Evolutionary conservation across 768 basidiomycete genomes (phyloP).

Genomic region (Pleurotus djamor): DNA sequence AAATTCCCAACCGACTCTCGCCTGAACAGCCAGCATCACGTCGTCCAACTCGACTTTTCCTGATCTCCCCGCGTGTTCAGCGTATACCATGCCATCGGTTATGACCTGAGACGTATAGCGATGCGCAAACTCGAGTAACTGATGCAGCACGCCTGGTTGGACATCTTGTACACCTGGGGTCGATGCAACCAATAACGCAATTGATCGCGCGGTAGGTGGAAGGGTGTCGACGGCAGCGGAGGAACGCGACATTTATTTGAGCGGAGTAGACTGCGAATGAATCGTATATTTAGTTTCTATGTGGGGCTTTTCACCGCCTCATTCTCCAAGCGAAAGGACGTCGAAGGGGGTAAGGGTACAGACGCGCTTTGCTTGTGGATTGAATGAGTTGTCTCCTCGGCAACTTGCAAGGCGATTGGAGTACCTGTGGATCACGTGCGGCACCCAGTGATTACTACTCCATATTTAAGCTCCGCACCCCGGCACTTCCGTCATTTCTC

Average conservation of each 20-base stretch:
- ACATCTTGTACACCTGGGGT: constrained; percentile 84
- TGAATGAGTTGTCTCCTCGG: background rate
- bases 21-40: constrained; percentile 77
- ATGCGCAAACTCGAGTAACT: constrained; percentile 84
- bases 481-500: constrained; percentile 9
- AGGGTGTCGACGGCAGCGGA: constrained; percentile 61
- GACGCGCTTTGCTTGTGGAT: too few species aligned
- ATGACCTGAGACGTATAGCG: constrained; percentile 82
- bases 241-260: constrained; percentile 29
- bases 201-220: constrained; percentile 83
- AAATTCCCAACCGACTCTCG: constrained; percentile 91
- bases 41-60: constrained; percentile 87
- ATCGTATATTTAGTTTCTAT: too few species aligned
- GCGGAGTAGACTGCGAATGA: too few species aligned
- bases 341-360: background rate
- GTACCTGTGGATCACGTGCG: background rate
- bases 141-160: constrained; percentile 84
- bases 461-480: constrained; percentile 10
- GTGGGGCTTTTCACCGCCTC: background rate
- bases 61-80: constrained; percentile 78
- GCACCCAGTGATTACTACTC: background rate
- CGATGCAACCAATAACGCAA: constrained; percentile 80
- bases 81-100: constrained; percentile 83
- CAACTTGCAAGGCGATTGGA: too few species aligned
- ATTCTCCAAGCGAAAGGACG: background rate